phyloP scores from a whole-genome alignment of 2,329 filamentous ascomycete species.

The Aspergillus phoenicis region DNA sequence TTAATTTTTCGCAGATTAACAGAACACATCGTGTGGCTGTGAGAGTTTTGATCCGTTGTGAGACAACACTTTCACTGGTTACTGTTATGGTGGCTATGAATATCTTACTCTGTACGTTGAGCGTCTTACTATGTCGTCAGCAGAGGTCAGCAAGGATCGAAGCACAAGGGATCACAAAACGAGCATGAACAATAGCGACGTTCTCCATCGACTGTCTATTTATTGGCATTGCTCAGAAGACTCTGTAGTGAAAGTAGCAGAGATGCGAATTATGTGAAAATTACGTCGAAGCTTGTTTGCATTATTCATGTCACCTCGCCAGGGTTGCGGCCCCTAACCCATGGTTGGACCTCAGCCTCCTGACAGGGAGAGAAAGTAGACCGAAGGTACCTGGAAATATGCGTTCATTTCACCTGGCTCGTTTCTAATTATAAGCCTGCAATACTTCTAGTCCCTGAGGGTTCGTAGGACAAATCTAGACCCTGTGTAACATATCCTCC shows the following conservation, averaged over 20 bases:
- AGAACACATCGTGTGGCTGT: neutral
- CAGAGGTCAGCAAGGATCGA: no score
- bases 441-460: neutral
- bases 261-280: neutral
- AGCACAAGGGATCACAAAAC: no score
- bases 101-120: no score
- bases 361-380: neutral
- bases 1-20: neutral
- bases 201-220: no score
- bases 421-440: neutral
- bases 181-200: no score
- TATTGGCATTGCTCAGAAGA: neutral
- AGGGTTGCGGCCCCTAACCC: neutral
- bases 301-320: neutral
- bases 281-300: neutral
- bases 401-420: neutral
- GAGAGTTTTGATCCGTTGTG: no score
- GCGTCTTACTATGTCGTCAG: no score
- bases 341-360: neutral
- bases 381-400: neutral
- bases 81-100: no score
- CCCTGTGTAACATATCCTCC: neutral
- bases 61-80: no score
- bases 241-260: neutral
- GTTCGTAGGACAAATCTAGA: neutral